A percentile compares a stretch with the other conserved stretches of the same genome.
These are phyloP conservation scores for Stephania japonica DNA, from an alignment of 164 flowering plant genomes.

Conservation along the genomic window DNA sequence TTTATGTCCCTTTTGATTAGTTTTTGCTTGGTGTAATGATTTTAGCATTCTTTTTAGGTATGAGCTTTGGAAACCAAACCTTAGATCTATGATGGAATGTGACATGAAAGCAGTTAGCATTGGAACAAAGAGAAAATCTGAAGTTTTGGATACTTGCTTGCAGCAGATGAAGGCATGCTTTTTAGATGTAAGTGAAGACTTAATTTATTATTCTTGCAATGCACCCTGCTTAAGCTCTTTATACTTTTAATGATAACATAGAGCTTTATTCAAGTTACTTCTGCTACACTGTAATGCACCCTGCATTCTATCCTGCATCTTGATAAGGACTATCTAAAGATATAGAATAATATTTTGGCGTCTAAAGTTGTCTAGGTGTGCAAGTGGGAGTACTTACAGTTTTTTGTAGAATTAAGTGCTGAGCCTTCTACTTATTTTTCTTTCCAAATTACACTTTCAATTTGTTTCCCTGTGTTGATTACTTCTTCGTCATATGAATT, in stretches of 20 bases:
- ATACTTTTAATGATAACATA: not conserved
- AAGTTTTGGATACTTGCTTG: conserved; percentile 71
- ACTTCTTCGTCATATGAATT: not conserved
- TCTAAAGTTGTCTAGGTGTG: not conserved
- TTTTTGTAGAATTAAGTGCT: too few relatives aligned
- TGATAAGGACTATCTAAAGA: too few relatives aligned
- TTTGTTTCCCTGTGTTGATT: not conserved
- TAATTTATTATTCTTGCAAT: not conserved
- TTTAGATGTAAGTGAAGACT: conserved; percentile 57
- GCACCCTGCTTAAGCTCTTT: not conserved
- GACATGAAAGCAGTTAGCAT: conserved; percentile 92
- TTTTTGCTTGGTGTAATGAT: not conserved
- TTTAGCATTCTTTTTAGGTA: conserved; percentile 35
- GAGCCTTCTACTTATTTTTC: not conserved
- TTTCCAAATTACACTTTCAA: not conserved
- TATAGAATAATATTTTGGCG: too few relatives aligned
- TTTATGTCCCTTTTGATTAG: not conserved
- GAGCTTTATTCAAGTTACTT: not conserved
- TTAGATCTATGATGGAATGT: conserved; percentile 83
- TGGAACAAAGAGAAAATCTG: conserved; percentile 72
- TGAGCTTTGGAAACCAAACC: conserved; percentile 94
- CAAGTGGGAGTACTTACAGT: too few relatives aligned
- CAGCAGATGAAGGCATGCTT: conserved; percentile 94
- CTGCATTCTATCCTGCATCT: too few relatives aligned
- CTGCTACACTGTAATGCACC: not conserved